Conservation (phyloP, 345 rosid species). For the Pugionium cornutum region DNA sequence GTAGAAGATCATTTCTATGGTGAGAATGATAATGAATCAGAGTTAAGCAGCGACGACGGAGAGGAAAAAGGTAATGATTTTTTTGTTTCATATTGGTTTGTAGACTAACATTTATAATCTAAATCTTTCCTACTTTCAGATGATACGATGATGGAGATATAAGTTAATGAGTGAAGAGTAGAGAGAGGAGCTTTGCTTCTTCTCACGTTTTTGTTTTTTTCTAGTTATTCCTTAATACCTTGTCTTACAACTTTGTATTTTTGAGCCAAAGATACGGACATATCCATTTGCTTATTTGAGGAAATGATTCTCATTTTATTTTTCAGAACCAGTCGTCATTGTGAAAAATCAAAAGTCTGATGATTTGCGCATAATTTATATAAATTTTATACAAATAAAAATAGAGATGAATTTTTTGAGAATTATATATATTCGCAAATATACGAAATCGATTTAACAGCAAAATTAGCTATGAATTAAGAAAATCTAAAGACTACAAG, state of each 20-base stretch:
- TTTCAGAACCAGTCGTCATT: too few species aligned
- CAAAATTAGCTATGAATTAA: not conserved
- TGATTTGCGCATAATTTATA: too few species aligned
- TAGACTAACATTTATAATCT: conserved; percentile 2
- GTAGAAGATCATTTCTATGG: conserved; percentile 60
- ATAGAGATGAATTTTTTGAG: too few species aligned
- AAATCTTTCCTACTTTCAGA: conserved; percentile 29
- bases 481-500: conserved; percentile 18
- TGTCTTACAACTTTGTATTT: conserved; percentile 18
- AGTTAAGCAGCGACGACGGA: conserved; percentile 67
- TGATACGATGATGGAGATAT: conserved; percentile 35
- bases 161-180: conserved; percentile 21
- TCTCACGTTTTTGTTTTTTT: not conserved
- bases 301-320: too few species aligned
- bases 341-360: too few species aligned
- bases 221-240: not conserved
- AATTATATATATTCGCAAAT: too few species aligned
- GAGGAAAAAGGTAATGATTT: conserved; percentile 31
- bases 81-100: not conserved
- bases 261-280: not conserved
- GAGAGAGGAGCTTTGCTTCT: conserved; percentile 14
- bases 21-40: conserved; percentile 73
- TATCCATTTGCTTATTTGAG: too few species aligned
- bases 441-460: too few species aligned
- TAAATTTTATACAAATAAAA: too few species aligned